Percentiles rank a stretch among this genome's conserved stretches.
Conservation (phyloP, 139 green algal species). For the Tetratostichococcus sp. region DNA sequence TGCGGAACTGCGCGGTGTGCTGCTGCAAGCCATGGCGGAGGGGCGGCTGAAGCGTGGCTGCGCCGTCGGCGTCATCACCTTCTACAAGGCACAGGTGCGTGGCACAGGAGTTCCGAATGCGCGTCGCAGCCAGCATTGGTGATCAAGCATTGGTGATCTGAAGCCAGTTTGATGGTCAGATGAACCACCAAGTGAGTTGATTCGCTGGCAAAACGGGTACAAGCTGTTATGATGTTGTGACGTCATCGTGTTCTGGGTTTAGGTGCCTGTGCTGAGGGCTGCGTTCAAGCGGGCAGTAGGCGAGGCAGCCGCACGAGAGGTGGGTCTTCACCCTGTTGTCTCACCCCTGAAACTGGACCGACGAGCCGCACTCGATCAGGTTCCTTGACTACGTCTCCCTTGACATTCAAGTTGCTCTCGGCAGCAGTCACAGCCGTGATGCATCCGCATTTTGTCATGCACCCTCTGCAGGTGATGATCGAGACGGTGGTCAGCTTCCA, state of each 20-base stretch:
- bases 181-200: no score
- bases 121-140: no score
- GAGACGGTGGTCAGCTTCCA: no score
- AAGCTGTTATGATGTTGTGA: no score
- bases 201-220: no score
- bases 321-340: neutral
- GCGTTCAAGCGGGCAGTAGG: constrained; percentile 54
- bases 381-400: no score
- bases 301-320: constrained; percentile 20
- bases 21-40: constrained; percentile 12
- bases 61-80: constrained; percentile 80
- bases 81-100: constrained; percentile 79
- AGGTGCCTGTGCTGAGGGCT: constrained; percentile 31
- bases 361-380: no score
- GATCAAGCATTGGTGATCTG: no score
- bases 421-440: neutral
- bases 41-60: constrained; percentile 9
- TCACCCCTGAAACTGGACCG: neutral
- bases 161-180: no score
- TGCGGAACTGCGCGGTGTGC: constrained; percentile 44
- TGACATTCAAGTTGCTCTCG: no score
- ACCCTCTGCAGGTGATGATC: neutral
- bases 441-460: neutral
- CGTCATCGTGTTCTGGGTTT: no score
- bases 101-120: no score